Evolutionary conservation across 2,329 filamentous ascomycete species (phyloP), one percentile per base, ranked within the genome.

Genomic region (Diplocarpon mali): DNA sequence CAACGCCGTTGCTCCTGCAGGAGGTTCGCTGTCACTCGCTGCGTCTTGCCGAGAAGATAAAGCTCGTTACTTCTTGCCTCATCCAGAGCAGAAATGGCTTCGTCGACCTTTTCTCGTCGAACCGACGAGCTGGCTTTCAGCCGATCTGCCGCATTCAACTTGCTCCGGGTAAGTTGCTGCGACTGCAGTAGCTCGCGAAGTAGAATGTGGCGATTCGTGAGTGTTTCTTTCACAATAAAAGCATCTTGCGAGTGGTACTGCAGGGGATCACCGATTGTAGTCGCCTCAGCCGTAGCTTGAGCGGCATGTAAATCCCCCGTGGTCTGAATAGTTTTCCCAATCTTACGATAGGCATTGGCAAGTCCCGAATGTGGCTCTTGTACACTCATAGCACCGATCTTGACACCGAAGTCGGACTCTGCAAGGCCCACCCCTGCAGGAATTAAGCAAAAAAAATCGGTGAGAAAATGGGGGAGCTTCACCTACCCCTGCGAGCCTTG

Each of bases 191-290:
- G 80, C 60, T 98, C 92, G 47, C 92, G 87, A 35, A 95, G 83
- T 15, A 98, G 75, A 51, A 98, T 95, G 66, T 98, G 92, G 11
- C 92, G 85, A 67, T 98, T 98, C 3, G 92, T 98, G 51, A 98
- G 75, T 10, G 89, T 95, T 63, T 98, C 92, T 65, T 98, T 98
- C 54, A 96, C 92, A 57, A 96, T 94, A 62, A 95, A 94, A 36
- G 92, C 86, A 64, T 98, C 92, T 46, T 86, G 82, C 36, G 88
- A 95, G 66, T 96, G 88, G 62, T 96, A 95, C 58, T 89, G 85
- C 51, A 98, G 79, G 10, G 92, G 86, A 57, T 98, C 92, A 37
- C 87, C 88, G 40, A 98, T 75, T 1, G 90, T 95, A 8, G 90
- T 94, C 8, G 92, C 92, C 69, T 98, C 90, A 13, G 88, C 89